A percentile compares a stretch with the other conserved stretches of the same genome.
Conservation (phyloP, 2,329 filamentous ascomycete species). For the Alternaria brassicae region DNA sequence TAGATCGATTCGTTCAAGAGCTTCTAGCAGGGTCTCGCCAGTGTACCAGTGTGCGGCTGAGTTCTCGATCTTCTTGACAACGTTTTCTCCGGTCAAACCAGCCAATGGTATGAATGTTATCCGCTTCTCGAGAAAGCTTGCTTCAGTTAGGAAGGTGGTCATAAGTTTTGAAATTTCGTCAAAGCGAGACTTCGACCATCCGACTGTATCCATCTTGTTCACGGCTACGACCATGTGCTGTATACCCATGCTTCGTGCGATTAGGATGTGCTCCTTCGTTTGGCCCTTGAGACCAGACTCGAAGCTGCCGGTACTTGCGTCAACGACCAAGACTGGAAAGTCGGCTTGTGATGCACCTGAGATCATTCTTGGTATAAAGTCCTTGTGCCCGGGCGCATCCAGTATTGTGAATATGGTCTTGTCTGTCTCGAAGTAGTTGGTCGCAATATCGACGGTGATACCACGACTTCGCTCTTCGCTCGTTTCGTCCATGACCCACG, state of each 20-base stretch:
- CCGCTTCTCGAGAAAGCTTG: constrained; percentile 82
- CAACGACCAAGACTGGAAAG: constrained; percentile 92
- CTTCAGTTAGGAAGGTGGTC: constrained; percentile 78
- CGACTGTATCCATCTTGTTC: constrained; percentile 91
- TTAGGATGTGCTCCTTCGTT: constrained; percentile 89
- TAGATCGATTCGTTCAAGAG: constrained; percentile 83
- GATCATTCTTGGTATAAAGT: constrained; percentile 99
- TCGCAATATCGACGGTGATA: constrained; percentile 96
- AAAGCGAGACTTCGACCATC: constrained; percentile 84
- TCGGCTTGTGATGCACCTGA: constrained; percentile 95
- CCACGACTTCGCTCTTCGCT: constrained; percentile 87
- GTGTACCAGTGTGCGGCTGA: constrained; percentile 74
- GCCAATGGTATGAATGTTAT: constrained; percentile 89
- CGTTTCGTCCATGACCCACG: constrained; percentile 95
- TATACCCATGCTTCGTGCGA: constrained; percentile 90
- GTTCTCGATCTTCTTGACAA: constrained; percentile 67
- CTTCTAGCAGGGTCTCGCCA: constrained; percentile 79
- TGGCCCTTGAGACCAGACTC: constrained; percentile 93
- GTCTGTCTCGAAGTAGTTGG: constrained; percentile 90
- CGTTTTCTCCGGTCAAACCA: constrained; percentile 87
- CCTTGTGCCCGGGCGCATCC: constrained; percentile 90
- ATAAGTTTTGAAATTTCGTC: constrained; percentile 86
- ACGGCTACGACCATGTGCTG: constrained; percentile 87
- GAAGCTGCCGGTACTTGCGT: constrained; percentile 88
- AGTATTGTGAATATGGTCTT: constrained; percentile 90